Base-by-base conservation (phyloP, 2,329 filamentous ascomycete species). In the Fusarium marasasianum region DNA sequence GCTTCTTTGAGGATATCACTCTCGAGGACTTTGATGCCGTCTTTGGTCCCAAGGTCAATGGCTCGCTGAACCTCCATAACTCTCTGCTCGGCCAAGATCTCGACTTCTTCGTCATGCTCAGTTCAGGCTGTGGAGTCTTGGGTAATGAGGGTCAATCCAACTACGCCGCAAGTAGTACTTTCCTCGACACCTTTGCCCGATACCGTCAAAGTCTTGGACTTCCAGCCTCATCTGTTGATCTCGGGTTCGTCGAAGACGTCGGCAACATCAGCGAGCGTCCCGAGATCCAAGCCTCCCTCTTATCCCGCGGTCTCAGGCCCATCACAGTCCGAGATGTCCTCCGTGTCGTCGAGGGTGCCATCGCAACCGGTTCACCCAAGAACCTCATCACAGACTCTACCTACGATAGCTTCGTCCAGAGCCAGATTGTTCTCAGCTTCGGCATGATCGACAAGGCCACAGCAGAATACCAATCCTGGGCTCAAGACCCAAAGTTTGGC, bases 51-150 rank as follows among this genome's bases (percentile, higher is more conserved):
- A 77, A 77, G 20, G 74, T 77, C 51, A 71, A 77, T 51, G 75
- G 75, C 26, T 66, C 74, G 6, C 24, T 77, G 57, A 77, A 77
- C 24, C 70, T 77, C 9, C 75, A 77, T 15, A 67, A 51, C 1
- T 59, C 18, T 14, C 75, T 77, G 3, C 70, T 76, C 17, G 48
- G 51, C 9, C 75, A 77, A 6, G 51, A 77, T 15, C 75, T 77
- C 2, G 74, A 76, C 41, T 76, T 76, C 57, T 76, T 76, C 11
- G 72, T 76, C 65, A 76, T 76, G 74, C 74, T 76, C 31, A 76
- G 74, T 55, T 76, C 74, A 14, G 74, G 74, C 9, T 76, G 74
- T 24, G 74, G 74, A 20, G 64, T 76, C 15, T 47, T 76, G 17
- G 74, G 74, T 14, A 76, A 76, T 6, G 74, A 76, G 31, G 74